Evolutionary conservation across 78 protist genomes (phyloP).

Genomic region (Protostelium mycophagum): DNA sequence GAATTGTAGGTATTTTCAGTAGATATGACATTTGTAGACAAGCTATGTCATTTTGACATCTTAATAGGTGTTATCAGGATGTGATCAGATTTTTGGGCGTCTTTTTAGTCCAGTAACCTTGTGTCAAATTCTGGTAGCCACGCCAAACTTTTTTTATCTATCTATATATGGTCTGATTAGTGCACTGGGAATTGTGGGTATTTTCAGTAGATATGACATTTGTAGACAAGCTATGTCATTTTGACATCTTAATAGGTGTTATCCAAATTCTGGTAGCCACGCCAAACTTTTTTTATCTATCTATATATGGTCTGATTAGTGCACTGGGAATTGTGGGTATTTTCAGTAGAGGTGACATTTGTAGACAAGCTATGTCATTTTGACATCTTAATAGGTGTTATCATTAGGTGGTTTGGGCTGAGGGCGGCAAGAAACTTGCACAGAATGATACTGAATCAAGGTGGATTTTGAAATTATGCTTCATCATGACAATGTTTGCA

Average conservation of each 20-base stretch:
- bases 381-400: no score
- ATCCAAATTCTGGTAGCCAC: neutral
- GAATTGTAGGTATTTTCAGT: neutral
- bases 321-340: neutral
- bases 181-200: neutral
- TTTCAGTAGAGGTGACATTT: neutral
- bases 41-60: neutral
- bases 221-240: no score
- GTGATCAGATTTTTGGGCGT: neutral
- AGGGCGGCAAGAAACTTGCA: conserved; percentile 8
- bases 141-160: neutral
- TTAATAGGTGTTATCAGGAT: neutral
- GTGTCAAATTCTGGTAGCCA: neutral
- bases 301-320: neutral
- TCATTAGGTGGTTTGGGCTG: neutral
- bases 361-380: no score
- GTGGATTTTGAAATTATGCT: neutral
- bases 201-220: neutral
- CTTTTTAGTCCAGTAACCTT: neutral
- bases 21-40: neutral
- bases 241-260: neutral
- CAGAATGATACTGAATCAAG: neutral
- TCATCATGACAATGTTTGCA: conserved; percentile 20
- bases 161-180: neutral
- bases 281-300: neutral